Evolutionary conservation across 2,329 filamentous ascomycete genomes (phyloP), one percentile per base, ranked within the genome.

Genomic region (Colletotrichum tanaceti): DNA sequence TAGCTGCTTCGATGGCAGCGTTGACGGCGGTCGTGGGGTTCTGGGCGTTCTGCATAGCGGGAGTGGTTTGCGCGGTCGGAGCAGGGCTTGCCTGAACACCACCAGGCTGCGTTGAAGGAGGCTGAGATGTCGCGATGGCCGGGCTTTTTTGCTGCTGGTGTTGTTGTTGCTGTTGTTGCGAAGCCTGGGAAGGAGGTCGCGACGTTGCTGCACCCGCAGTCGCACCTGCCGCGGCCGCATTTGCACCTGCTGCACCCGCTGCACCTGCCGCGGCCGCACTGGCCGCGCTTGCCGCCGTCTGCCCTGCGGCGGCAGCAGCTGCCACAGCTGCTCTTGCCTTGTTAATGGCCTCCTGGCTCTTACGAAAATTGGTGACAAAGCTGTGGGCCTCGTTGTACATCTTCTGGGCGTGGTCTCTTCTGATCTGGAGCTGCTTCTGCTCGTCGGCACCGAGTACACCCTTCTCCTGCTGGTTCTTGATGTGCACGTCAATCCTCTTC

Each of bases 291-390:
- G 59, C 59, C 14, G 52, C 50, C n/a, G 47, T 47, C 41, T 60
- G 58, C 5, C 58, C 58, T 20, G 61, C 61, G 4, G 44, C 69
- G 13, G 72, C 75, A 63, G 74, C 74, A 28, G 61, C 61, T 38
- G 44, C 69, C n/a, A 72, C 75, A 58, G 74, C 74, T 18, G 66
- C 57, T 1, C 67, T 58, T 71, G 58, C 67, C 46, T 72, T 74
- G 54, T 73, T 74, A 32, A 80, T 73, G 13, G 72, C 72, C 41
- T 78, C 79, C 63, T 85, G 84, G 55, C 83, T 80, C 62, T 83
- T 82, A 4, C 85, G 78, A 49, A 87, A 82, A 5, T 72, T 75
- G 16, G 84, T 82, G 3, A 87, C 81, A 72, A 84, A 87, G 22
- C 77, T 80, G 28, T 83, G 79, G 0, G 85, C 84, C 2, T 86